Evolutionary conservation across 768 basidiomycete species (phyloP), one percentile per base, ranked within the genome.

Genomic region (Podaxis pistillaris): DNA sequence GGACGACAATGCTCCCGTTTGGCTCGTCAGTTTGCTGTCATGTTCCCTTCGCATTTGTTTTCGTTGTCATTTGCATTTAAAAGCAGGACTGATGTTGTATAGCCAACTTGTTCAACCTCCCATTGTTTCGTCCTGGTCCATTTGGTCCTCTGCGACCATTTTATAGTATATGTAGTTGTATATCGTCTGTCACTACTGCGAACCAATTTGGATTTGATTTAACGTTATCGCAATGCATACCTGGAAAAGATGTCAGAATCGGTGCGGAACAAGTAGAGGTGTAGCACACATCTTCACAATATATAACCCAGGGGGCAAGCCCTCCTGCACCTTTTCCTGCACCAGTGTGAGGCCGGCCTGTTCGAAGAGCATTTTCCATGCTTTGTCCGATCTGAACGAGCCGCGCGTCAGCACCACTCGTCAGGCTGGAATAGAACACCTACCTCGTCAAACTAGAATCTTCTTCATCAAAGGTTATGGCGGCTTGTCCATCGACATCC

Each of bases 401-500:
- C 5, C 63, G 41, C 33, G 19, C 28, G 28, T 30, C 19, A 62
- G 46, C 44, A 6, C 2, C 22, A 15, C 4, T 26, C 7, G 24
- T n/a, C 40, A 4, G 26, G 13, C 19, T 28, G 26, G 8, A 41
- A 2, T 8, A 15, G 12, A 24, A 24, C 7, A 19, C 70, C 51
- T 56, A 92, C 96, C 96, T 85, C 8, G 93, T 98, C 69, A 96
- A 76, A 70, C 91, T 95, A 17, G 93, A 95, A 74, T 99, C 96
- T 61, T 89, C 78, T 61, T 89, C 86, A 69, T 98, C 96, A 68
- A 94, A 93, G 7, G 87, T 71, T 11, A 81, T 77, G 24, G 76
- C 74, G 0, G 86, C 78, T 15, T 73, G 72, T 1, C 83, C 88
- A 36, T 81, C 83, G 1, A 63, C 69, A 69, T 96, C 87, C 1